phyloP scores from a whole-genome alignment of 164 flowering plant genomes.

The Vitis cinerea region DNA sequence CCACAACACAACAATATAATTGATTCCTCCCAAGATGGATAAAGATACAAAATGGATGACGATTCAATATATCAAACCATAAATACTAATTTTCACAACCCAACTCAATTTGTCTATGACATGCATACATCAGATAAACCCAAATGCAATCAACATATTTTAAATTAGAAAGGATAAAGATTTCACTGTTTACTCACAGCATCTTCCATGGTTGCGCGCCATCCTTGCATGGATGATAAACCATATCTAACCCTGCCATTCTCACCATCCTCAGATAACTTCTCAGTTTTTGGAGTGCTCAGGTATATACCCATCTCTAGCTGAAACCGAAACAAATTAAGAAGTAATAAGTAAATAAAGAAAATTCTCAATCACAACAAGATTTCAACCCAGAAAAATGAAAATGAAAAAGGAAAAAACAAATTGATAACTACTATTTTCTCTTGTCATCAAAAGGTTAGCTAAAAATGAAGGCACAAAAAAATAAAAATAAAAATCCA shows the following conservation, averaged over 20 bases:
- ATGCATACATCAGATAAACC: background rate
- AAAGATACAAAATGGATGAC: too few relatives aligned
- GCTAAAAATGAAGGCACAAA: too few relatives aligned
- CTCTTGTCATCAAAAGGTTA: too few relatives aligned
- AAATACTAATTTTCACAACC: background rate
- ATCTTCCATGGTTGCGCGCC: slow-evolving; percentile 81
- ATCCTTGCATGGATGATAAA: slow-evolving; percentile 69
- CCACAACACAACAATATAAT: too few relatives aligned
- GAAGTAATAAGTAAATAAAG: too few relatives aligned
- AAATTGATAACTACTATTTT: too few relatives aligned
- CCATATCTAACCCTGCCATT: slow-evolving; percentile 58
- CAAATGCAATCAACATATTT: background rate
- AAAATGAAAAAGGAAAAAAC: too few relatives aligned
- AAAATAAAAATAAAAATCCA: too few relatives aligned
- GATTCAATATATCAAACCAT: too few relatives aligned
- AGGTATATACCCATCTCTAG: slow-evolving; percentile 57
- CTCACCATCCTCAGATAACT: slow-evolving; percentile 61
- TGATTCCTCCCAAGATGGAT: too few relatives aligned
- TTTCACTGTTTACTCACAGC: slow-evolving; percentile 41
- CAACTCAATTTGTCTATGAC: background rate
- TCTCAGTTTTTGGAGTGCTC: slow-evolving; percentile 59
- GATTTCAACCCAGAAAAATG: too few relatives aligned
- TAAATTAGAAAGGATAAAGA: background rate
- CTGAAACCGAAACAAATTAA: slow-evolving; percentile 4
- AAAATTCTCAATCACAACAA: too few relatives aligned